Evolutionary conservation across 2,329 filamentous ascomycete species (phyloP).

Genomic region (Penicillium nordicum): DNA sequence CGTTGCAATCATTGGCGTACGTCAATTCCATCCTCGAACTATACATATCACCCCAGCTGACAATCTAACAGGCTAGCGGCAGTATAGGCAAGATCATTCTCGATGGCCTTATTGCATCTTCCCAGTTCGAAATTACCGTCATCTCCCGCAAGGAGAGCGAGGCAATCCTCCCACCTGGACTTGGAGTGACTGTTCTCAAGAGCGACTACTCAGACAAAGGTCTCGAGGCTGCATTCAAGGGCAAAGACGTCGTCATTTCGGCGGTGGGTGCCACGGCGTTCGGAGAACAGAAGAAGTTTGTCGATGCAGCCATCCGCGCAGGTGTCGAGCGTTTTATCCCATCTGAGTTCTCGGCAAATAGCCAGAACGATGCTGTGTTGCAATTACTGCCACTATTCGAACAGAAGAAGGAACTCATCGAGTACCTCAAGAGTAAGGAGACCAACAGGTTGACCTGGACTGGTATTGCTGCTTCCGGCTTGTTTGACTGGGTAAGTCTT

Average conservation of each 20-base stretch:
- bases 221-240: slow-evolving; percentile 25
- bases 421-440: slow-evolving; percentile 53
- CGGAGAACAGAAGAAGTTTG: slow-evolving; percentile 28
- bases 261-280: slow-evolving; percentile 24
- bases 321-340: slow-evolving; percentile 36
- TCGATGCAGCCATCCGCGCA: slow-evolving; percentile 31
- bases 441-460: slow-evolving; percentile 56
- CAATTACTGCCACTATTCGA: slow-evolving; percentile 25
- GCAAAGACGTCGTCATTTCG: slow-evolving; percentile 33
- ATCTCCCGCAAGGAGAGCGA: slow-evolving; percentile 24
- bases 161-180: slow-evolving; percentile 16
- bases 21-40: not conserved
- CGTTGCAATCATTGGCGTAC: slow-evolving; percentile 20
- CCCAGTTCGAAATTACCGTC: slow-evolving; percentile 22
- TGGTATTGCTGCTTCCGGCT: slow-evolving; percentile 54
- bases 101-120: slow-evolving; percentile 12
- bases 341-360: slow-evolving; percentile 33
- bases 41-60: not conserved
- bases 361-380: slow-evolving; percentile 23
- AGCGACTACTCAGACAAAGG: slow-evolving; percentile 24
- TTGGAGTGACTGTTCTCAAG: slow-evolving; percentile 18
- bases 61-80: slow-evolving; percentile 22
- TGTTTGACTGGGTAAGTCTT: slow-evolving; percentile 57
- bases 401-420: slow-evolving; percentile 35
- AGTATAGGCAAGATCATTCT: slow-evolving; percentile 25